Evolutionary conservation across 306 rosid genomes (phyloP), one percentile per base, ranked within the genome.

Genomic region (Morella rubra): DNA sequence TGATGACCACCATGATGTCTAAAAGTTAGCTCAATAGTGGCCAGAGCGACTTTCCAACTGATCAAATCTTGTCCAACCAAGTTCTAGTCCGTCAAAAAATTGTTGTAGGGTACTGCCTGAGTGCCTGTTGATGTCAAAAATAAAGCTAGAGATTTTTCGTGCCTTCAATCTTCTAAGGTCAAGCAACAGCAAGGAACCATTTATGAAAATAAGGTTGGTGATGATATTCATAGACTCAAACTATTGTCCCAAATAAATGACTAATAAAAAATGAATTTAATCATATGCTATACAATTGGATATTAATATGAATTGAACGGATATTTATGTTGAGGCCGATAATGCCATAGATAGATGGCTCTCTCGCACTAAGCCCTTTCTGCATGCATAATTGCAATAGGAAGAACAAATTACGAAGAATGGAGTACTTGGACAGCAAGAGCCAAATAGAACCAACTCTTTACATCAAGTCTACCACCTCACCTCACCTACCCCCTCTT

Each of bases 261-360:
- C 74, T 78, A 76, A 68, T 71, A 44, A 61, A 80, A 75, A 80
- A 69, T 56, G 14, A 22, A 74, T 73, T 45, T 71, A 40, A 75
- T 73, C 74, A 54, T 47, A 74, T 68, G 54, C 71, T 80, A 56
- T 81, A 76, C 86, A 83, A 42, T 42, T 44, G 45, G 59, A 47
- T 2, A 69, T 54, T 4, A 61, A 68, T 37, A 58, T 9, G 47
- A 1, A 22, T 19, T 58, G 50, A 18, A 8, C 27, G 44, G 46
- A 50, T 40, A 52, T 51, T n/a, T 18, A 68, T 8, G 53, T 65
- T 51, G 44, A 45, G 52, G 66, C 69, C 53, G 71, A 78, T 52
- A 65, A 55, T 51, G 66, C 19, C 70, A 76, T 80, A 73, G 66
- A 71, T 54, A 53, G 77, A 77, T 69, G 82, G 75, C 50, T 55